These are phyloP conservation scores for Fusarium lateritium DNA, from an alignment of 2,329 filamentous ascomycete species.

Conservation along the genomic window DNA sequence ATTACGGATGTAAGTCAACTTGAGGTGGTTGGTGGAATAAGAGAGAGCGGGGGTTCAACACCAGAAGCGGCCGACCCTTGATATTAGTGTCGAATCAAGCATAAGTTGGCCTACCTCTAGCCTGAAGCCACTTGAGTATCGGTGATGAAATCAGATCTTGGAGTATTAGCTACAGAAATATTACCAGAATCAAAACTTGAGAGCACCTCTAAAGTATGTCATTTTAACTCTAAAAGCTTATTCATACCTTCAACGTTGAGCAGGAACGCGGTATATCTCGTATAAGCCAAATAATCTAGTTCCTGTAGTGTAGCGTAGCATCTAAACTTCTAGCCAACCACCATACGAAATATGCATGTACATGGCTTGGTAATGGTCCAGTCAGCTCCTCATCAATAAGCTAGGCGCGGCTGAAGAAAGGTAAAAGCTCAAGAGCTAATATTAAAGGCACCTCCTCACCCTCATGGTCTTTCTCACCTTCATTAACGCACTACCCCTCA, in stretches of 20 bases:
- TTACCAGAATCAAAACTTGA: too few species aligned
- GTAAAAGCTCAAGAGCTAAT: conserved; percentile 9
- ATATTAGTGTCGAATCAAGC: conserved; percentile 18
- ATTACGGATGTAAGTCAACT: not conserved
- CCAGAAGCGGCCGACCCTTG: conserved; percentile 36
- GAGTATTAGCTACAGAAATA: not conserved
- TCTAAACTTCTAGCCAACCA: conserved; percentile 14
- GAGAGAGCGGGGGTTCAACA: conserved; percentile 22
- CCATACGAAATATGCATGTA: conserved; percentile 21
- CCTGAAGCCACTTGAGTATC: conserved; percentile 17
- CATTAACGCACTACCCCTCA: not conserved
- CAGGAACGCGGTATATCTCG: not conserved
- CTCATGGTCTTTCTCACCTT: not conserved
- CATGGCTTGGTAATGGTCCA: conserved; percentile 44
- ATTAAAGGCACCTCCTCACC: conserved; percentile 13
- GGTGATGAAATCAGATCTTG: not conserved
- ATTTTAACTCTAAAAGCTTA: not conserved
- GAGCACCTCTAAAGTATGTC: not conserved
- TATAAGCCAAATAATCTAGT: not conserved
- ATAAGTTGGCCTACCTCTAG: conserved; percentile 13
- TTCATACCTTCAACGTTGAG: not conserved
- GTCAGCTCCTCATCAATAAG: conserved; percentile 34
- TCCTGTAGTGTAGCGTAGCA: not conserved
- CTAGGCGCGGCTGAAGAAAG: conserved; percentile 26
- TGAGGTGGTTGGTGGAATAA: conserved; percentile 21